These are phyloP conservation scores for Paraleonurus japonicus DNA, from an alignment of 257 asterid genomes.

Conservation along the genomic window DNA sequence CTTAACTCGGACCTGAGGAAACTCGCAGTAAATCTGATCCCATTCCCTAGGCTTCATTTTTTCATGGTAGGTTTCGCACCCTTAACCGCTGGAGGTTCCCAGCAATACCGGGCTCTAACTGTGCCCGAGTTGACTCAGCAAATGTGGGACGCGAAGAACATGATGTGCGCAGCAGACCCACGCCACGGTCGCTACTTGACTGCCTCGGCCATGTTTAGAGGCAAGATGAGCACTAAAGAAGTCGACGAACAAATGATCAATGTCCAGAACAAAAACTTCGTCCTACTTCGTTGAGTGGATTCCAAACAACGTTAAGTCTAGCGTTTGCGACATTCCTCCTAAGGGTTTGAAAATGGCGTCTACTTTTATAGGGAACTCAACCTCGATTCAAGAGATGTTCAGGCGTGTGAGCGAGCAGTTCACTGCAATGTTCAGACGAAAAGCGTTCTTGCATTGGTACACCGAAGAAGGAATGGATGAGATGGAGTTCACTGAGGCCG, in stretches of 20 bases:
- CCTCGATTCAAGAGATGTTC: constrained; percentile 44
- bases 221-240: background rate
- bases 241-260: background rate
- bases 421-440: constrained; percentile 46
- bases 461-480: too few species aligned
- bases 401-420: constrained; percentile 49
- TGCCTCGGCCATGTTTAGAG: background rate
- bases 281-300: background rate
- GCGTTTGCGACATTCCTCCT: constrained; percentile 52
- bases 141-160: background rate
- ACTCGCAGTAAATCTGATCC: too few species aligned
- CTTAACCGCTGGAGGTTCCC: too few species aligned
- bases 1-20: too few species aligned
- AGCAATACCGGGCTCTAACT: too few species aligned
- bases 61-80: too few species aligned
- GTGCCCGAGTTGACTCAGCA: too few species aligned
- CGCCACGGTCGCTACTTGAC: background rate
- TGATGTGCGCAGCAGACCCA: background rate
- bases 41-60: too few species aligned
- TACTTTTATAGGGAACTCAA: constrained; percentile 47
- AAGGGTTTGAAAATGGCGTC: constrained; percentile 46
- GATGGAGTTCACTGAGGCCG: too few species aligned
- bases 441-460: constrained; percentile 23
- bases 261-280: background rate
- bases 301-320: constrained; percentile 34